Evolutionary conservation across 345 rosid genomes (phyloP).

Genomic region (Aegle marmelos): DNA sequence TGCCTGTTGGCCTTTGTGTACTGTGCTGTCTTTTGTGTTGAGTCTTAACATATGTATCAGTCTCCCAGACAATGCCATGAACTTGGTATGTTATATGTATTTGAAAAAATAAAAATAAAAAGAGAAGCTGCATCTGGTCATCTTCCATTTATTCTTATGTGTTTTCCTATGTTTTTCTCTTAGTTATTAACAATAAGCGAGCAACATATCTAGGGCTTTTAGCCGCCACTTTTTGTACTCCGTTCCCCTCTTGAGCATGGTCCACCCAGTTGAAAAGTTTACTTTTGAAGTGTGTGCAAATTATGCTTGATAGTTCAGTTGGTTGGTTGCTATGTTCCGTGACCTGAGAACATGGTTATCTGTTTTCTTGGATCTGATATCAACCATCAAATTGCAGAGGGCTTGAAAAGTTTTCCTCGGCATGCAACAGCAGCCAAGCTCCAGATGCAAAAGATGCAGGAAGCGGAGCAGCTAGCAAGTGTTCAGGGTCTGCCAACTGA

Average conservation of each 20-base stretch:
- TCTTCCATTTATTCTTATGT: background rate
- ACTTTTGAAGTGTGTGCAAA: background rate
- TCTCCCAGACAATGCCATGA: background rate
- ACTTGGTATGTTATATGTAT: background rate
- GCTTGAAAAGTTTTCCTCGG: constrained; percentile 78
- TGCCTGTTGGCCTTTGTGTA: background rate
- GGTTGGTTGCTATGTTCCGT: background rate
- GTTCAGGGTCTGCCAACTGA: constrained; percentile 84
- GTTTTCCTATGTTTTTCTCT: background rate
- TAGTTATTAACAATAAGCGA: background rate
- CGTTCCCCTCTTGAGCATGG: background rate
- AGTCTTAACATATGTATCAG: background rate
- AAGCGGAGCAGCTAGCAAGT: constrained; percentile 75
- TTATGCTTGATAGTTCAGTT: background rate
- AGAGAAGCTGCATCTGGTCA: background rate
- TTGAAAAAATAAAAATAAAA: too few relatives aligned
- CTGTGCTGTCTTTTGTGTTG: background rate
- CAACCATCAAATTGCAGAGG: constrained; percentile 51
- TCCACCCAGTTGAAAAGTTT: background rate
- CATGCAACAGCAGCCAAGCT: constrained; percentile 51
- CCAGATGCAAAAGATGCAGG: constrained; percentile 82
- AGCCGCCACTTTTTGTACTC: background rate
- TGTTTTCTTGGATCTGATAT: constrained; percentile 4
- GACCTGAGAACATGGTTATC: background rate
- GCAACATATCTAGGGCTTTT: background rate